Conservation (phyloP, 305 asterid genomes). For the Fraxinus sp. region DNA sequence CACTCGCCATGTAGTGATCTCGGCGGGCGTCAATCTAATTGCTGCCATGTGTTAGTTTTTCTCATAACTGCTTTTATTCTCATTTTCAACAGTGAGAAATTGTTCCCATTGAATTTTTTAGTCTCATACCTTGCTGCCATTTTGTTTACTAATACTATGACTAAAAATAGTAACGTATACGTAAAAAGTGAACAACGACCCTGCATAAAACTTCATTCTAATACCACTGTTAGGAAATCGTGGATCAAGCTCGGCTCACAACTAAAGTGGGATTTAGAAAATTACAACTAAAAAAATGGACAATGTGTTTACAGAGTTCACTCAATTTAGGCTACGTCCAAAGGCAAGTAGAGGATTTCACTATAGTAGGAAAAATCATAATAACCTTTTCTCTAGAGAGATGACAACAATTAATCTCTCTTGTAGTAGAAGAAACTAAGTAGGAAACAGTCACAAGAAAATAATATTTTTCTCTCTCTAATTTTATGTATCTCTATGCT, state of each 20-base stretch:
- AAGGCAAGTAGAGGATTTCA: not conserved
- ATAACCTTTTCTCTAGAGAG: not conserved
- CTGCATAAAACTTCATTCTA: not conserved
- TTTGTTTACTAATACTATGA: not conserved
- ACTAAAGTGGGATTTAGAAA: not conserved
- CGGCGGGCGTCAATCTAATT: no score
- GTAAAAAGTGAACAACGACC: not conserved
- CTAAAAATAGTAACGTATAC: no score
- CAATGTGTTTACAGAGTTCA: not conserved
- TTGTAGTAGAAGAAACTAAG: not conserved
- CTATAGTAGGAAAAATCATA: not conserved
- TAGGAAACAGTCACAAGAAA: not conserved
- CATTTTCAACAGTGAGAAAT: not conserved
- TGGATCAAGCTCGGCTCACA: not conserved
- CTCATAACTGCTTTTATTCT: not conserved
- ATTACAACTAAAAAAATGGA: not conserved
- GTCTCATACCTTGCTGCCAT: not conserved
- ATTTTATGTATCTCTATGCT: no score
- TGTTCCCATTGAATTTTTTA: not conserved
- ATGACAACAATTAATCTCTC: not conserved
- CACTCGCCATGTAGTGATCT: no score
- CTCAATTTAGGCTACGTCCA: not conserved
- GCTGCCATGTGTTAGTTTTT: no score
- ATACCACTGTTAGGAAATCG: no score
- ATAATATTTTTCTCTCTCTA: not conserved